Base-by-base conservation (phyloP, 2,329 filamentous ascomycete genomes). In the Colletotrichum tamarilloi region DNA sequence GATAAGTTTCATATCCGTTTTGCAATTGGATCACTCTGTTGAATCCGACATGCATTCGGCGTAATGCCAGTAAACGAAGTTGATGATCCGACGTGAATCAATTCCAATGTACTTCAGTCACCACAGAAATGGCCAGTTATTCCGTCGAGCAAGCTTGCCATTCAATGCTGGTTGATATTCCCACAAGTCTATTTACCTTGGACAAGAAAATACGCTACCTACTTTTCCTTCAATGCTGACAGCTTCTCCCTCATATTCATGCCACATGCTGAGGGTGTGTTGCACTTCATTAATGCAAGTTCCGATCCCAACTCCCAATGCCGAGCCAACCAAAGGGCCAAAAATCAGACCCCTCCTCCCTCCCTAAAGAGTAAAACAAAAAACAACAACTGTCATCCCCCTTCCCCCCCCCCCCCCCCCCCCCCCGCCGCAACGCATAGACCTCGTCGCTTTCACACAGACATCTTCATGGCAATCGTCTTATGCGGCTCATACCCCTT, bases 401-500 rank as follows among this genome's bases (percentile, higher is more conserved):
- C 32, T 32, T 6, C 35, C 35, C 35, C 26, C 6, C 26, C 26
- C 26, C n/a, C 26, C 1, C 28, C 28, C 28, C 28, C 28, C 7
- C 5, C 28, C 28, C 28, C 28, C 35, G 35, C 35, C n/a, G 14
- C 26, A 49, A 22, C 65, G 65, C 69, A 68, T 55, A 38, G 58
- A 3, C 67, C 56, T 22, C 19, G 32, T 53, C 49, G 28, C 22
- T 19, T 16, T 67, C 77, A 95, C 72, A 98, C 96, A 80, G 94
- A 97, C 97, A 99, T 99, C 86, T 98, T 98, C 97, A 99, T 99
- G 57, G 94, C 90, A 84, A 99, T 97, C 5, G 89, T 89, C 85
- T 95, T 96, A 82, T 98, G 95, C 69, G 97, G 96, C 62, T 95
- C 90, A 82, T 99, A 99, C 0, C 93, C 95, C 79, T 94, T 88